Base-by-base conservation (phyloP, 148 eudicot species). In the Suaeda aralocaspica region DNA sequence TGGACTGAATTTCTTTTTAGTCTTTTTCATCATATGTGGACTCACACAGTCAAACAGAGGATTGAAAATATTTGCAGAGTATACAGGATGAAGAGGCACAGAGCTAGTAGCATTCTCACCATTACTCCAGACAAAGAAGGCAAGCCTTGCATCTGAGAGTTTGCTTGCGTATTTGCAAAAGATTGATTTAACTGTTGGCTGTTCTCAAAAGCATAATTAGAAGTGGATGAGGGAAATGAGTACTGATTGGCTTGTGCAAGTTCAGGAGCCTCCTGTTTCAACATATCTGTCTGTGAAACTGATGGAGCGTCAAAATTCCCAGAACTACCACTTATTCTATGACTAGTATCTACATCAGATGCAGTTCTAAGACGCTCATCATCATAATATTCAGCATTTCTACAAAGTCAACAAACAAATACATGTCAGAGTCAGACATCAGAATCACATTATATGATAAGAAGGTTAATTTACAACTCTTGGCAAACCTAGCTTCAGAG, bases 321-420 rank as follows among this genome's bases (percentile, higher is more conserved):
- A 55, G 80, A 60, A 65, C 67, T 80, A 55, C 79, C 78, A 30
- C 75, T 85, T 72, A 81, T 77, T 86, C 88, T 82, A 64, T 90
- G 92, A 70, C 76, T 80, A 58, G 75, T 65, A 59, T 77, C 81
- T 73, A 76, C 86, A 64, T 91, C 98, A 34, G 96, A 53, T 41
- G 82, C 64, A 66, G 83, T 60, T 78, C 84, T 68, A n/a, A 83
- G 83, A 77, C 90, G 81, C 44, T 91, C 97, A 14, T 91, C 92
- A 19, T 74, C 89, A 72, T 84, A 89, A 70, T 87, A 91, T 45
- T 94, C 96, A 48, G 91, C 26, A 77, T 84, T 82, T 80, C 98
- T 94, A 84, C 77, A 72, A 74, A 77, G 69, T 26, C 5, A 55
- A 44, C 25, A 52, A 28, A 51, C 19, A 28, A 3, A 14, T 28